Base-by-base conservation (phyloP, 2,329 filamentous ascomycete genomes). In the Hymenoscyphus linearis region DNA sequence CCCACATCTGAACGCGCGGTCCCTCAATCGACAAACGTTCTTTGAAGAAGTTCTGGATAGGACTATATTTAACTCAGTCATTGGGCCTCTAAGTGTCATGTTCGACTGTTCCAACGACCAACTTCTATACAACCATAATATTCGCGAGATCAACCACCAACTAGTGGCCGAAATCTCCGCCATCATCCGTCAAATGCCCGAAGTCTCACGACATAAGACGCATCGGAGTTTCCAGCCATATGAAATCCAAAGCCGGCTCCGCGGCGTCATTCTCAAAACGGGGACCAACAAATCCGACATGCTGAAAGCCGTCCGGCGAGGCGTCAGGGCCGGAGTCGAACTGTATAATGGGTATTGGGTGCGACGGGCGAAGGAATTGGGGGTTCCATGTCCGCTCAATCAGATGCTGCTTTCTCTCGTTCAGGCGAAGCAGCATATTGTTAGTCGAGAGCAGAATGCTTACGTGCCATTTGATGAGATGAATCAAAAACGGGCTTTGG, bases 281-380 rank as follows among this genome's bases (percentile, higher is more conserved):
- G 78, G 79, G 13, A 75, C 82, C 60, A 84, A 86, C 57, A 77
- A 80, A 5, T 74, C 75, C 9, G 69, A 74, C 50, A 90, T 96
- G 85, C 77, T 90, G 5, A 80, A 82, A 58, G 85, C 88, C 68
- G 78, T 93, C 13, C 76, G 83, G 12, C 73, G 75, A 1, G 88
- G 89, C 1, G 76, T 77, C 63, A 76, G 79, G 61, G 91, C 90
- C 0, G 91, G 96, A 69, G 83, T 97, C 47, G 85, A 93, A 53
- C 96, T 88, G 70, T 83, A 93, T 67, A 97, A 96, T 72, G 93
- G 93, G 0, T 99, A 93, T 76, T 88, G 99, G 62, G 80, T 96
- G 35, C 81, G 79, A 57, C 82, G 88, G 47, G 95, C 89, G 0
- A 81, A 84, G 68, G 83, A 90, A 71, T 69, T 93, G 63, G 90